Conservation (phyloP, 257 asterid species). For the Gardenia jasminoides region DNA sequence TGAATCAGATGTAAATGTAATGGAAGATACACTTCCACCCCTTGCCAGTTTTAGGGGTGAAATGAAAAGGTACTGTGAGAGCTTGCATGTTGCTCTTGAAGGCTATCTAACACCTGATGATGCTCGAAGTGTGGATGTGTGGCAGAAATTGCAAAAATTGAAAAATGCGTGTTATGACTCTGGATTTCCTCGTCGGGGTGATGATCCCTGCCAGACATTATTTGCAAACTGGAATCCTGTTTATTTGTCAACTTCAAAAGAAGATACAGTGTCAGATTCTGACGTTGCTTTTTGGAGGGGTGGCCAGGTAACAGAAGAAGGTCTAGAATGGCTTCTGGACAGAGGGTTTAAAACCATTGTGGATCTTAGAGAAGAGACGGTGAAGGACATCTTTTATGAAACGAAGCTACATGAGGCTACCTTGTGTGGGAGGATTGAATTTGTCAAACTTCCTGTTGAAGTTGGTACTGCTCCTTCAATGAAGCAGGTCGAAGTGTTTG, state of each 20-base stretch:
- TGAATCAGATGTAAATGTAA: slow-evolving; percentile 42
- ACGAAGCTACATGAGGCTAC: slow-evolving; percentile 48
- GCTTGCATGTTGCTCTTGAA: slow-evolving; percentile 89
- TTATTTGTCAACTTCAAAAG: slow-evolving; percentile 52
- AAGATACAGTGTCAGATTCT: slow-evolving; percentile 33
- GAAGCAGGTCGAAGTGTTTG: slow-evolving; percentile 73
- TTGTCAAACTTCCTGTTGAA: slow-evolving; percentile 79
- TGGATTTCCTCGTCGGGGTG: slow-evolving; percentile 77
- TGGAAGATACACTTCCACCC: slow-evolving; percentile 77
- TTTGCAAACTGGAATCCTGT: slow-evolving; percentile 89
- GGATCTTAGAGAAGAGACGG: slow-evolving; percentile 88
- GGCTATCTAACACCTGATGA: slow-evolving; percentile 75
- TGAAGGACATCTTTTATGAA: slow-evolving; percentile 79
- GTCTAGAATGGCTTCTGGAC: slow-evolving; percentile 74
- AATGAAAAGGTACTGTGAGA: slow-evolving; percentile 96
- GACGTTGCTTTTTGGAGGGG: slow-evolving; percentile 90
- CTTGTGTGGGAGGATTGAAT: slow-evolving; percentile 54
- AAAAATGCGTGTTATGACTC: slow-evolving; percentile 82
- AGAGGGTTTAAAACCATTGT: slow-evolving; percentile 79
- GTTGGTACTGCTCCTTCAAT: slow-evolving; percentile 75
- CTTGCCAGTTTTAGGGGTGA: slow-evolving; percentile 88
- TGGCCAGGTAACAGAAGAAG: slow-evolving; percentile 92
- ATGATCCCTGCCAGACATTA: slow-evolving; percentile 66
- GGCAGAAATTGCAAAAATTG: slow-evolving; percentile 86
- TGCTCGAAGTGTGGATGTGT: slow-evolving; percentile 61